Evolutionary conservation across 2,329 filamentous ascomycete genomes (phyloP).

Genomic region (Cyclaneusma minus): DNA sequence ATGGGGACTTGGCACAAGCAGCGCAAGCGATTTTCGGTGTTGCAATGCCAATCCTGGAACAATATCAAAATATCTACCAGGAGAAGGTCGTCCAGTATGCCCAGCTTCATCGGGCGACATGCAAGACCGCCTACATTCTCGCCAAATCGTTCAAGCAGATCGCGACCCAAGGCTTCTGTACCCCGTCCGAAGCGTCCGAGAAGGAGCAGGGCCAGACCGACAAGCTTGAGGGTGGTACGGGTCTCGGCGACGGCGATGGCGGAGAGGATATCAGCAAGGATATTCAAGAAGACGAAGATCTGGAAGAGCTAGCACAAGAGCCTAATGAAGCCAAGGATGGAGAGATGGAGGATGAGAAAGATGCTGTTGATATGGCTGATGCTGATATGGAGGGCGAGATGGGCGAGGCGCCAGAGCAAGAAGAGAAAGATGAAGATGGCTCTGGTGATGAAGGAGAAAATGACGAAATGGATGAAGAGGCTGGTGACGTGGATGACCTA

Average conservation of each 20-base stretch:
- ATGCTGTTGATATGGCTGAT: conserved; percentile 83
- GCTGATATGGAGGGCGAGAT: conserved; percentile 83
- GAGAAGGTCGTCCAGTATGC: conserved; percentile 42
- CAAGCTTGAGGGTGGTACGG: conserved; percentile 80
- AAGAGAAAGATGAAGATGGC: conserved; percentile 42
- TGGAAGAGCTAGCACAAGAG: conserved; percentile 82
- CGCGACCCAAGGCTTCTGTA: conserved; percentile 78
- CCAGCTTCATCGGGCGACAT: conserved; percentile 52
- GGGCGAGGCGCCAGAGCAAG: conserved; percentile 48
- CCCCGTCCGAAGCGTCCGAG: conserved; percentile 65
- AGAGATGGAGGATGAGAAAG: conserved; percentile 65
- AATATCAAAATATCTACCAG: conserved; percentile 51
- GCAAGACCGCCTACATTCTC: conserved; percentile 61
- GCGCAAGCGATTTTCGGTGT: conserved; percentile 42
- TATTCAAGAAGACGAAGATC: conserved; percentile 81
- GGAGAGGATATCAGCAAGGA: conserved; percentile 98
- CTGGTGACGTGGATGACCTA: conserved; percentile 79
- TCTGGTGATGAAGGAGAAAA: conserved; percentile 49
- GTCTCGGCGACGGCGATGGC: conserved; percentile 86
- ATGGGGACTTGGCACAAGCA: conserved; percentile 24
- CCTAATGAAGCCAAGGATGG: conserved; percentile 40
- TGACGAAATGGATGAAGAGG: conserved; percentile 77
- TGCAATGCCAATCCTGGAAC: conserved; percentile 54
- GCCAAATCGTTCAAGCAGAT: conserved; percentile 66
- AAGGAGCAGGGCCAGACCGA: conserved; percentile 55